These are phyloP conservation scores for Dactylellina leptospora DNA, from an alignment of 2,329 filamentous ascomycete species.

Conservation along the genomic window DNA sequence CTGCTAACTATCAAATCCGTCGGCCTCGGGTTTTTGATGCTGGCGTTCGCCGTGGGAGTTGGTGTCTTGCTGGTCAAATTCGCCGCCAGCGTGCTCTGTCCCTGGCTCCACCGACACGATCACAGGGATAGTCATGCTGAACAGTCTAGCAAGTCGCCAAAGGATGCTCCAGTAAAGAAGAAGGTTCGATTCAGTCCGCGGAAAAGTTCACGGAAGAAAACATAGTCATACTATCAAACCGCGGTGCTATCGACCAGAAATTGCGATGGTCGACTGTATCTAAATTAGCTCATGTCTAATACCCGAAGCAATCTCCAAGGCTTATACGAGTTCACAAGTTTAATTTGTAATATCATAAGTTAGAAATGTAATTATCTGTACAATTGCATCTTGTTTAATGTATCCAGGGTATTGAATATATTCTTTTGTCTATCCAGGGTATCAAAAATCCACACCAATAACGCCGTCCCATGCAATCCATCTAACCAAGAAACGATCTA, in stretches of 20 bases:
- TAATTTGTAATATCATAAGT: too few relatives aligned
- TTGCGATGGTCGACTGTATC: too few relatives aligned
- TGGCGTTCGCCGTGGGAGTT: background rate
- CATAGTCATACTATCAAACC: too few relatives aligned
- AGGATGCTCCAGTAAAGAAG: slow-evolving; percentile 8
- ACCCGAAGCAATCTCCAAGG: too few relatives aligned
- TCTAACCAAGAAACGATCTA: background rate
- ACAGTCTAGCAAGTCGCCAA: background rate
- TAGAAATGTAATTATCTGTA: too few relatives aligned
- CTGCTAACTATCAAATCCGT: background rate
- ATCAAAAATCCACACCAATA: background rate
- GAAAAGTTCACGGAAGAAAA: slow-evolving; percentile 24
- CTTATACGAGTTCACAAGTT: too few relatives aligned
- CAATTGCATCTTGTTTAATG: too few relatives aligned
- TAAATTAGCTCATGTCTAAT: too few relatives aligned
- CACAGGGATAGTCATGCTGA: too few relatives aligned
- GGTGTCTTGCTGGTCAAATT: background rate
- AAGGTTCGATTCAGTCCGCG: slow-evolving; percentile 19
- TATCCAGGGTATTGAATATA: too few relatives aligned
- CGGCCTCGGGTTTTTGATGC: background rate
- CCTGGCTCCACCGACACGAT: background rate
- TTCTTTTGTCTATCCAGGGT: too few relatives aligned
- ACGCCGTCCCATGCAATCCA: background rate
- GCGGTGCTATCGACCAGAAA: too few relatives aligned
- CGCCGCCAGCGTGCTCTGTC: background rate